Conservation (phyloP, 495 filamentous ascomycete species). For the Viridothelium virens region DNA sequence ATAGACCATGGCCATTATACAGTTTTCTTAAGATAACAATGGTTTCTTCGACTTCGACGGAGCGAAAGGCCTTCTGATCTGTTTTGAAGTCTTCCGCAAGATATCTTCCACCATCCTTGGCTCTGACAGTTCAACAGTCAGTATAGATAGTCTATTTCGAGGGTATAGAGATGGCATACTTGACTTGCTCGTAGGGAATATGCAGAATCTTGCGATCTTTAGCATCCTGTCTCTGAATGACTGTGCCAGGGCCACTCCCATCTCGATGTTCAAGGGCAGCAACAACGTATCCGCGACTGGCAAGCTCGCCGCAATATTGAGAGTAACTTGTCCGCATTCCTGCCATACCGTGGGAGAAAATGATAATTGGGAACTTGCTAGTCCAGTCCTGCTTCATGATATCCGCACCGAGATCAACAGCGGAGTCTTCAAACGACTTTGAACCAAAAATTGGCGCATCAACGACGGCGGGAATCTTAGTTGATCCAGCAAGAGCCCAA, state of each 20-base stretch:
- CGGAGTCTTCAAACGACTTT: slow-evolving; percentile 18
- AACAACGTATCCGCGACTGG: slow-evolving; percentile 45
- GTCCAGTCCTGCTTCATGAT: not conserved
- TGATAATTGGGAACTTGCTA: slow-evolving; percentile 38
- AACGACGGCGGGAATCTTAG: slow-evolving; percentile 41
- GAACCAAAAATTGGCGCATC: slow-evolving; percentile 37
- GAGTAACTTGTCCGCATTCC: slow-evolving; percentile 46
- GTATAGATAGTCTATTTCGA: too few relatives aligned
- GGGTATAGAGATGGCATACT: slow-evolving; percentile 14
- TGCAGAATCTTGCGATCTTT: not conserved
- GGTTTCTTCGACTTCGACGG: slow-evolving; percentile 47
- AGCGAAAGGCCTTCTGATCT: slow-evolving; percentile 44
- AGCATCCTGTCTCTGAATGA: slow-evolving; percentile 33
- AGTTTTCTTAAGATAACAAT: slow-evolving; percentile 39
- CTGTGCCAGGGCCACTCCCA: slow-evolving; percentile 44
- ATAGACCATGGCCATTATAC: slow-evolving; percentile 37
- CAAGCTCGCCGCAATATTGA: slow-evolving; percentile 47
- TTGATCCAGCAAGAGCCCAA: slow-evolving; percentile 34
- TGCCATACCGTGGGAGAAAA: slow-evolving; percentile 50
- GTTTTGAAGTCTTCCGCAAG: slow-evolving; percentile 34
- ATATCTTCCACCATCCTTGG: slow-evolving; percentile 21
- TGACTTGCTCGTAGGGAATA: slow-evolving; percentile 17
- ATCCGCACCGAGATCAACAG: slow-evolving; percentile 15
- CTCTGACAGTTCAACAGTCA: not conserved
- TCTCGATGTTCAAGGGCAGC: slow-evolving; percentile 49